Evolutionary conservation across 2,329 filamentous ascomycete species (phyloP).

Genomic region (Penicillium sp.): DNA sequence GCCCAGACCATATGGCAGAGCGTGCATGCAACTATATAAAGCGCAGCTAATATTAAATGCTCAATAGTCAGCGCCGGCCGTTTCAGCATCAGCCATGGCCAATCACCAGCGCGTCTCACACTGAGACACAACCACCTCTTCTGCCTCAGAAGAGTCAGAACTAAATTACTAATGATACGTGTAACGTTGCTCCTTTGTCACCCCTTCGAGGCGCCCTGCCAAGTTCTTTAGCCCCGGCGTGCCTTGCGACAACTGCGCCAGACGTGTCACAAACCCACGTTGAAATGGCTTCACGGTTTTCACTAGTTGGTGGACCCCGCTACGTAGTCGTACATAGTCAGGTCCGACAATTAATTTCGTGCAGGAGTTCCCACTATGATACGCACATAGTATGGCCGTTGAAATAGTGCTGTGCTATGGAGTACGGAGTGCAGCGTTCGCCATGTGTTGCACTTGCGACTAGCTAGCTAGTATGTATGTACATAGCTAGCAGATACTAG

Average conservation of each 20-base stretch:
- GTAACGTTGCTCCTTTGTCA: not conserved
- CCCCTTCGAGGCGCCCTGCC: not conserved
- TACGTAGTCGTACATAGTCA: not conserved
- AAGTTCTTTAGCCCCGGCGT: not conserved
- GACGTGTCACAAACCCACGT: conserved; percentile 13
- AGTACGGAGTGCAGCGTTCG: not conserved
- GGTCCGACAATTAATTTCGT: not conserved
- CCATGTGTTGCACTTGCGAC: conserved; percentile 1
- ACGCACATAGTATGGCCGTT: not conserved
- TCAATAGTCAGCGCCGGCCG: not conserved
- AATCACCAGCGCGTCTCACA: conserved; percentile 8
- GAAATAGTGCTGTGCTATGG: no score
- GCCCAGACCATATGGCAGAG: no score
- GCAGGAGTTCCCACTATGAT: not conserved
- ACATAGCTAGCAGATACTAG: not conserved
- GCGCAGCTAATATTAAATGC: not conserved
- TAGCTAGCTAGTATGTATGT: not conserved
- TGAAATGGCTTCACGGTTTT: not conserved
- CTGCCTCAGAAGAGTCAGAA: no score
- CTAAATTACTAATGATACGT: not conserved
- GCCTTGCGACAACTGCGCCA: not conserved
- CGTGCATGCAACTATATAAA: not conserved
- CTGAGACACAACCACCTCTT: conserved; percentile 5
- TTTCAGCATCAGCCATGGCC: conserved; percentile 12
- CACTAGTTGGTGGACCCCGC: conserved; percentile 8